These are phyloP conservation scores for Xylaria venustula DNA, from an alignment of 495 filamentous ascomycete genomes.

Conservation along the genomic window DNA sequence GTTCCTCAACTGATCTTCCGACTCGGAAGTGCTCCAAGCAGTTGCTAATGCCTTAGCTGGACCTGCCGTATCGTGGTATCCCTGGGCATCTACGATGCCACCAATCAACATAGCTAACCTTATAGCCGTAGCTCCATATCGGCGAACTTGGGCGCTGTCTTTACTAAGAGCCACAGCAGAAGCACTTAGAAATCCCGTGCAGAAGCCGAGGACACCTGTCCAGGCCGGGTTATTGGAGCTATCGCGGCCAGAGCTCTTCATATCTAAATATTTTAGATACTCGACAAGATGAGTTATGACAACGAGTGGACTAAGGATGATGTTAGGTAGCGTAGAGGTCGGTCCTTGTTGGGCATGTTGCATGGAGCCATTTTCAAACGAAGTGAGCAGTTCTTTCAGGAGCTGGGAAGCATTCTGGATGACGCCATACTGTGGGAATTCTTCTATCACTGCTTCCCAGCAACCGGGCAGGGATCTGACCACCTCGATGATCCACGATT, in stretches of 20 bases:
- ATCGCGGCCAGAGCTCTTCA: not conserved
- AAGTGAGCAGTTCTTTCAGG: no score
- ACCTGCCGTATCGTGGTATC: conserved; percentile 4
- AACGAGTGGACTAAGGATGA: conserved; percentile 35
- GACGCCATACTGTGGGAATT: no score
- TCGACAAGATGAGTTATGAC: conserved; percentile 37
- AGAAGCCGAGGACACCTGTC: conserved; percentile 25
- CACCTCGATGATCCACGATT: no score
- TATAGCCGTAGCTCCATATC: conserved; percentile 12
- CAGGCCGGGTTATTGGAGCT: not conserved
- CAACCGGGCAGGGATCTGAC: no score
- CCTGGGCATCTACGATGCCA: conserved; percentile 19
- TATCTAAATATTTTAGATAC: conserved; percentile 17
- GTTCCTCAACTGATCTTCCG: not conserved
- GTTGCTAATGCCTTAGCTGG: not conserved
- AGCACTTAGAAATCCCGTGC: conserved; percentile 38
- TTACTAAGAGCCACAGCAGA: conserved; percentile 23
- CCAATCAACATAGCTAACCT: conserved; percentile 35
- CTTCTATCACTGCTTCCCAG: no score
- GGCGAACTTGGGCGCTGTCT: conserved; percentile 17
- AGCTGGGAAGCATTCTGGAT: no score
- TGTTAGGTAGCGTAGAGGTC: conserved; percentile 20
- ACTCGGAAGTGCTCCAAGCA: not conserved
- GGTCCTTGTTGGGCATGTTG: no score
- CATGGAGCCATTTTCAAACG: no score